Evolutionary conservation across 139 green algal genomes (phyloP).

Genomic region (Pedinophyceae sp.): DNA sequence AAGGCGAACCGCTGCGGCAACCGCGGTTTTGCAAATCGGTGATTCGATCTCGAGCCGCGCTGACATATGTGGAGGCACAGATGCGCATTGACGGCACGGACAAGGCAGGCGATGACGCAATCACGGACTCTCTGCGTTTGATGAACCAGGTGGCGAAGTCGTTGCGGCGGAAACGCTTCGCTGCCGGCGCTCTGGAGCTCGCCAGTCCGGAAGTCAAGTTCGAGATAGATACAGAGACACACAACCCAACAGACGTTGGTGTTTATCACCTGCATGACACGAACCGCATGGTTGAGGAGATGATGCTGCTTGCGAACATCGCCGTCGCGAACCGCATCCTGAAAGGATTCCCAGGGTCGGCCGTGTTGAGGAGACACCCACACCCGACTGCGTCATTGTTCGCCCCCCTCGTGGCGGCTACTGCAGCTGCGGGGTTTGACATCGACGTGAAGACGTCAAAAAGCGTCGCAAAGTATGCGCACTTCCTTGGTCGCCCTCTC

Average conservation of each 20-base stretch:
- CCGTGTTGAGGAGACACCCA: constrained; percentile 53
- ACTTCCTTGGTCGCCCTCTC: too few relatives aligned
- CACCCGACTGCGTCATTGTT: constrained; percentile 41
- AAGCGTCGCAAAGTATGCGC: too few relatives aligned
- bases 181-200: constrained; percentile 51
- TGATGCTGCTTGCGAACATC: constrained; percentile 82
- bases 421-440: constrained; percentile 28
- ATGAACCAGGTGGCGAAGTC: constrained; percentile 10
- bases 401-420: constrained; percentile 32
- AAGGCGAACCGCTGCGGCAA: too few relatives aligned
- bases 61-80: constrained; percentile 90
- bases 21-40: too few relatives aligned
- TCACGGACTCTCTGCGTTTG: constrained; percentile 25
- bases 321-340: constrained; percentile 28
- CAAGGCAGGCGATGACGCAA: constrained; percentile 43
- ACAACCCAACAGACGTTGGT: constrained; percentile 78
- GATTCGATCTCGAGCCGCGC: constrained; percentile 35
- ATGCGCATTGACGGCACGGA: constrained; percentile 68
- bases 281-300: constrained; percentile 97
- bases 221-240: constrained; percentile 75
- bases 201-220: constrained; percentile 93
- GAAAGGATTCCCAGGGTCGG: constrained; percentile 42
- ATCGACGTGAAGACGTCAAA: constrained; percentile 59
- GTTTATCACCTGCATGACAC: constrained; percentile 83
- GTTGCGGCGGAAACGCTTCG: constrained; percentile 30